These are phyloP conservation scores for Pichia cephalocereana DNA, from an alignment of 805 yeast genomes.

Conservation along the genomic window DNA sequence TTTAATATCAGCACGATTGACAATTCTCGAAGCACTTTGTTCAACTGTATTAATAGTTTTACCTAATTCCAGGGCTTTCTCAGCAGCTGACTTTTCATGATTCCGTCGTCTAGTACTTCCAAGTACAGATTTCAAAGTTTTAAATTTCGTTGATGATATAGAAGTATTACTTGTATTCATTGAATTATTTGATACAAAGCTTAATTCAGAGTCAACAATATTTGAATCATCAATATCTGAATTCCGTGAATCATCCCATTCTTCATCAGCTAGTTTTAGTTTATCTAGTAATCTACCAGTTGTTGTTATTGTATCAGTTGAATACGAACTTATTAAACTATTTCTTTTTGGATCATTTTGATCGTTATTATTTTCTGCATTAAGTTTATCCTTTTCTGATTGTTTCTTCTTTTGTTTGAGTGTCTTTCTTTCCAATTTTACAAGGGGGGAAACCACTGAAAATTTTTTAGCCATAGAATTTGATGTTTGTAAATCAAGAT, in stretches of 20 bases:
- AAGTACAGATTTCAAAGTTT: slow-evolving; percentile 22
- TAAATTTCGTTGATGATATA: slow-evolving; percentile 22
- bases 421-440: neutral
- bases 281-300: slow-evolving; percentile 27
- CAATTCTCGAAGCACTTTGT: slow-evolving; percentile 8
- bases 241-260: slow-evolving; percentile 14
- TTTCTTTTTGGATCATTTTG: neutral
- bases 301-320: slow-evolving; percentile 12
- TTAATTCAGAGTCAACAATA: neutral
- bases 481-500: neutral
- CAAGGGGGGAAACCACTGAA: neutral
- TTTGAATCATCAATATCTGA: neutral
- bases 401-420: neutral
- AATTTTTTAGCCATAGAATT: neutral
- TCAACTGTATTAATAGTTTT: slow-evolving; percentile 16
- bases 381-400: slow-evolving; percentile 1
- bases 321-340: neutral
- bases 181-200: neutral
- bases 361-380: neutral
- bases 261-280: slow-evolving; percentile 25
- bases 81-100: slow-evolving; percentile 13
- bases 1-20: slow-evolving; percentile 7
- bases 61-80: slow-evolving; percentile 19
- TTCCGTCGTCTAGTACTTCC: slow-evolving; percentile 8
- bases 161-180: neutral